A percentile compares a stretch with the other conserved stretches of the same genome.
These are phyloP conservation scores for Rhamnella rubrinervis DNA, from an alignment of 331 rosid species.

Conservation along the genomic window DNA sequence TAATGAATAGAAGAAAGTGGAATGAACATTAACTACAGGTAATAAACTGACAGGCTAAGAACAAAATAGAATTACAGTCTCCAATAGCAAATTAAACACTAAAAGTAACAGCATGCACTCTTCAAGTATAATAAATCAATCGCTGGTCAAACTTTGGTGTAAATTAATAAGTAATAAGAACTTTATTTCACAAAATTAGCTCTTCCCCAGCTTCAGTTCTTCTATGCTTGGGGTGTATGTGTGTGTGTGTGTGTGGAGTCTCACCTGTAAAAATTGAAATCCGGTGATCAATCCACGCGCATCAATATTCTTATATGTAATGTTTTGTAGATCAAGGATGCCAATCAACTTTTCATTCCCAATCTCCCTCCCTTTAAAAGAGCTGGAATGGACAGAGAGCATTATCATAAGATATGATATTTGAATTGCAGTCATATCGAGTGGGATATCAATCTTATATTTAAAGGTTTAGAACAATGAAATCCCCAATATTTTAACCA, in stretches of 20 bases:
- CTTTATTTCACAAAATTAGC: too few species aligned
- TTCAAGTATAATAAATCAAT: too few species aligned
- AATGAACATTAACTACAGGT: too few species aligned
- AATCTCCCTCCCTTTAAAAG: constrained; percentile 62
- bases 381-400: constrained; percentile 46
- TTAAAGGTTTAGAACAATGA: not conserved
- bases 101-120: too few species aligned
- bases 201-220: too few species aligned
- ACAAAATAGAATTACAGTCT: too few species aligned
- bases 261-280: constrained; percentile 91
- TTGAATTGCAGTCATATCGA: not conserved
- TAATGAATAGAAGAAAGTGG: too few species aligned
- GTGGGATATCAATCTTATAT: not conserved
- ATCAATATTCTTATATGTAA: constrained; percentile 67
- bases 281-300: constrained; percentile 83
- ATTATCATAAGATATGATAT: not conserved
- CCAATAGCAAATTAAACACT: too few species aligned
- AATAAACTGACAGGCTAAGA: too few species aligned
- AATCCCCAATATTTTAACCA: not conserved
- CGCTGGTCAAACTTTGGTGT: too few species aligned
- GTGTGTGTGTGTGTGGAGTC: too few species aligned
- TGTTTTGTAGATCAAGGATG: constrained; percentile 70
- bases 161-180: too few species aligned
- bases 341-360: constrained; percentile 87
- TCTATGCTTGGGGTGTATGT: not conserved